Percentiles rank a stretch among this genome's conserved stretches.
Conservation (phyloP, 2,329 filamentous ascomycete genomes). For the Neoscytalidium dimidiatum region DNA sequence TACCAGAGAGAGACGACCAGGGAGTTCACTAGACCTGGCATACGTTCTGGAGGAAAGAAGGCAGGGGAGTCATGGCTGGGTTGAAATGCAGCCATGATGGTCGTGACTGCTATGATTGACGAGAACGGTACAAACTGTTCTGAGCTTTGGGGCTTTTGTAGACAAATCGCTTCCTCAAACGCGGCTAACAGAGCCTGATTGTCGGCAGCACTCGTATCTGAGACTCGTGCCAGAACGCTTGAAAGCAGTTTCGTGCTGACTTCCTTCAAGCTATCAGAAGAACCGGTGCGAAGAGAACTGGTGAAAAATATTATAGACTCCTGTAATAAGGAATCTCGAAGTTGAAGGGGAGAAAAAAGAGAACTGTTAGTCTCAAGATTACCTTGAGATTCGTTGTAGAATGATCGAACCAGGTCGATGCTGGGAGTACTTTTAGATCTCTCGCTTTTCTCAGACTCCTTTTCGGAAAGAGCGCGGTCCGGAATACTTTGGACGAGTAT, state of each 20-base stretch:
- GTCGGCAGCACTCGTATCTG: constrained; percentile 29
- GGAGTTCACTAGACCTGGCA: constrained; percentile 65
- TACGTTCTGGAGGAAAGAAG: constrained; percentile 42
- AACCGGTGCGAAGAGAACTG: constrained; percentile 24
- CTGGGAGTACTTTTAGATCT: not conserved
- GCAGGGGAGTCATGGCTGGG: constrained; percentile 27
- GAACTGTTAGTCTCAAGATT: constrained; percentile 34
- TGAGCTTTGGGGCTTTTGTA: not conserved
- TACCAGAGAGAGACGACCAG: constrained; percentile 76
- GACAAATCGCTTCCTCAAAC: constrained; percentile 23
- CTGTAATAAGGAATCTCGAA: constrained; percentile 33
- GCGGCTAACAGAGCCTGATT: constrained; percentile 29
- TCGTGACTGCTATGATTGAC: constrained; percentile 34
- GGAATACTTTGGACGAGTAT: constrained; percentile 40
- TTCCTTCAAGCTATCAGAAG: constrained; percentile 26
- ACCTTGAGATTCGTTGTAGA: constrained; percentile 40
- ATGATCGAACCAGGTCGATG: constrained; percentile 30
- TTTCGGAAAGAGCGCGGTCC: constrained; percentile 31
- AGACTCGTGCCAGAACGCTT: constrained; percentile 34
- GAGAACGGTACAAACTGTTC: constrained; percentile 27
- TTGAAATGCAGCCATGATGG: constrained; percentile 37
- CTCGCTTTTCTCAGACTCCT: constrained; percentile 10
- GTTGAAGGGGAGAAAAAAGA: constrained; percentile 29
- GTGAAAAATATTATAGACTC: constrained; percentile 33
- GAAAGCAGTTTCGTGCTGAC: constrained; percentile 36